Evolutionary conservation across 2,329 filamentous ascomycete genomes (phyloP), one percentile per base, ranked within the genome.

Genomic region (Mycosphaerella sp.): DNA sequence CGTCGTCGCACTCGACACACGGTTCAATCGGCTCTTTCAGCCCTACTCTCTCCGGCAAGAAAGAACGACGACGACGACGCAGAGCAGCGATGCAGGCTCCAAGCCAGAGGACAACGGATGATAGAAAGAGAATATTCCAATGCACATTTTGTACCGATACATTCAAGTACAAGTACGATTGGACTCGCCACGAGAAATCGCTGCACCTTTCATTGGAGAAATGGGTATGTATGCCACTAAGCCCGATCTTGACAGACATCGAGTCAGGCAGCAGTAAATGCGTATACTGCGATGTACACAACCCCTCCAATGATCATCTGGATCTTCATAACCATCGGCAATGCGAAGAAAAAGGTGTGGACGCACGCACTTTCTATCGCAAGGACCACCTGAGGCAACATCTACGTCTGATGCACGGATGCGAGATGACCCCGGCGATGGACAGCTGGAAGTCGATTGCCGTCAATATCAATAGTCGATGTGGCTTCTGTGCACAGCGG

Each of bases 111-210:
- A 41, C 45, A 14, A 59, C 69, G 64, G 55, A 78, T 21, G 64
- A 67, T 40, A 67, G 65, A 47, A 64, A 62, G 51, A 75, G 79
- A 34, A 76, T 78, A 29, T 81, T 77, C 59, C 78, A 81, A 62
- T 81, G 79, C 63, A 81, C 79, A 1, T 81, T 81, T 66, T 81
- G 79, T 59, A 75, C 76, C 11, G 78, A 81, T 57, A 75, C 76
- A 0, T 81, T 81, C 62, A 72, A 76, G 46, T 76, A 77, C 17
- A 81, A 81, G 56, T 80, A 80, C 65, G 79, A 81, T 65, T 81
- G 79, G 79, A 77, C 79, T 45, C 75, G 85, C 55, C 85, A 88
- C 66, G 85, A 89, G 64, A 48, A 73, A 83, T 59, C 85, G 80
- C 66, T 70, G 80, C 62, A 87, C 80, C 6, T 79, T 81, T 71